Percentiles rank a stretch among this genome's conserved stretches.
phyloP scores from a whole-genome alignment of 1,284 basidiomycete genomes.

The Quambalaria eucalypti region DNA sequence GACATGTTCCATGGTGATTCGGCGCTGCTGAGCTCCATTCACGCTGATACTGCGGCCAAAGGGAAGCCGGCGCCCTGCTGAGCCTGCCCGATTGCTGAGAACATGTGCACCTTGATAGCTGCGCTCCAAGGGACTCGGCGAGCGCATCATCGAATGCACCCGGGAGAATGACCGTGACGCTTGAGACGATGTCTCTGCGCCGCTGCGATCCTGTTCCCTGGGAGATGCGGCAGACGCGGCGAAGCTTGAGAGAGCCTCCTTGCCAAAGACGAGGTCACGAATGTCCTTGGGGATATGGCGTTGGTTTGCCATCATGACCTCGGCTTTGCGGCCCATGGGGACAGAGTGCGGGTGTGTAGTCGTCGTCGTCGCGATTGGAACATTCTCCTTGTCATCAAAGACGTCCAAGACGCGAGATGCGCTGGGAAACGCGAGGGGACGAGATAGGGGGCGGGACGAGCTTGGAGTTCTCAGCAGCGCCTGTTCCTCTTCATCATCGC shows the following conservation, averaged over 20 bases:
- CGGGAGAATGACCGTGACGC: background rate
- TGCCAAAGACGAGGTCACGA: background rate
- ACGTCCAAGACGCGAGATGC: no score
- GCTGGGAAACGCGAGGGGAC: no score
- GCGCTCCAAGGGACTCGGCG: no score
- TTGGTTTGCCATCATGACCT: background rate
- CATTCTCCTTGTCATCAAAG: conserved; percentile 1
- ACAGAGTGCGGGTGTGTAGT: background rate
- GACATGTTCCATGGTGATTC: background rate
- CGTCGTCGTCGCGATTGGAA: background rate
- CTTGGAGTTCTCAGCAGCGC: no score
- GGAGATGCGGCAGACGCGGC: background rate
- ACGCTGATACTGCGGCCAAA: background rate
- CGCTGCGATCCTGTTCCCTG: background rate
- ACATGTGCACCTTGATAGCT: background rate
- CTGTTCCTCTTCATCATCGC: background rate
- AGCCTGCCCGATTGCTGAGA: background rate
- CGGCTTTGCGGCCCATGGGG: background rate
- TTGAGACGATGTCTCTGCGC: background rate
- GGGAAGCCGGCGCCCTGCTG: background rate
- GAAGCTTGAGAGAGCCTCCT: background rate
- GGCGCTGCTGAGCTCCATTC: background rate
- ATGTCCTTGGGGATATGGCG: background rate
- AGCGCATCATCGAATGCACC: no score
- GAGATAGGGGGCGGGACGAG: background rate